Evolutionary conservation across 345 rosid genomes (phyloP).

Genomic region (Geranium brycei): DNA sequence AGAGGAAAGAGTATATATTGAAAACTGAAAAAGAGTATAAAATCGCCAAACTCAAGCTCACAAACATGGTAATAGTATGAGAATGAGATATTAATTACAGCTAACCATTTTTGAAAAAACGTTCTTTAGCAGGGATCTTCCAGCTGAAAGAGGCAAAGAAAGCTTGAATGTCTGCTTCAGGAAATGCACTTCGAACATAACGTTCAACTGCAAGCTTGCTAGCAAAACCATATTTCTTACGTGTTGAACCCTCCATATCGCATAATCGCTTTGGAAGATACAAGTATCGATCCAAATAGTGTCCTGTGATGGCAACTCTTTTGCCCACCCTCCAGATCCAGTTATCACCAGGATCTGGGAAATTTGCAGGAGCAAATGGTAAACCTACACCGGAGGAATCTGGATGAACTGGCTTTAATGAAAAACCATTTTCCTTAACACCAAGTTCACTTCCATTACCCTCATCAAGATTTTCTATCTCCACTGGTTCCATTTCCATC

Average conservation of each 20-base stretch:
- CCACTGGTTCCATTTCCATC: conserved; percentile 19
- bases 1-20: not conserved
- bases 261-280: conserved; percentile 49
- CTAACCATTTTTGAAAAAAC: conserved; percentile 29
- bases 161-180: conserved; percentile 35
- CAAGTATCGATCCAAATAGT: conserved; percentile 48
- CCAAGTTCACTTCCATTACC: conserved; percentile 16
- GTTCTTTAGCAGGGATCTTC: conserved; percentile 41
- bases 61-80: not conserved
- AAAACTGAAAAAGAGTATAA: no score
- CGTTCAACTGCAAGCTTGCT: conserved; percentile 44
- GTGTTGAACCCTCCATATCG: conserved; percentile 7
- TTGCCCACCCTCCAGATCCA: conserved; percentile 89
- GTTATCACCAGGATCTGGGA: conserved; percentile 64
- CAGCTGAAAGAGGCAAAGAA: conserved; percentile 68
- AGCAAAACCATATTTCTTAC: conserved; percentile 24
- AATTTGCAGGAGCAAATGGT: conserved; percentile 75
- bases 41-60: no score
- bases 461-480: conserved; percentile 19
- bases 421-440: conserved; percentile 17
- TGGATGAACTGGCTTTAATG: conserved; percentile 31
- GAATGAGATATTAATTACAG: not conserved
- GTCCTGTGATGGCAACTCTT: conserved; percentile 35
- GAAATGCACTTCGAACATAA: conserved; percentile 32
- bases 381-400: conserved; percentile 50